Evolutionary conservation across 768 basidiomycete genomes (phyloP), one percentile per base, ranked within the genome.

Genomic region (Favolaschia claudopus): DNA sequence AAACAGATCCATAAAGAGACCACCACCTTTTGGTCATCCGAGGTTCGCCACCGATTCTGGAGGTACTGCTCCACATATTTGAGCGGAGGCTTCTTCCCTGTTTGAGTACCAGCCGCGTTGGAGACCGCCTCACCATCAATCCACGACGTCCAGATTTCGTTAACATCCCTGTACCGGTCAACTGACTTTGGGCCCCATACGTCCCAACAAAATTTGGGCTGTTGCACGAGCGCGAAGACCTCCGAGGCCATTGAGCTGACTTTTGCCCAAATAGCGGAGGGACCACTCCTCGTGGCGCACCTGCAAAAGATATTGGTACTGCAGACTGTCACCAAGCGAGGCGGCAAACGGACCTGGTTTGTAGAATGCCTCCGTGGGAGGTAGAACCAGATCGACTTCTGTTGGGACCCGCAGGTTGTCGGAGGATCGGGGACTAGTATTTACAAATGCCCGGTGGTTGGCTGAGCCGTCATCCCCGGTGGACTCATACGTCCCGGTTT

Each of bases 231-330:
- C 4, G 19, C 6, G 31, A 53, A 43, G 3, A 53, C 22, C 2
- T 42, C 39, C 1, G n/a, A n/a, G 27, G 6, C 51, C 51, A 53
- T 7, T 32, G 28, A 5, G 43, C 51, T 13, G 20, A 5, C 40
- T 53, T 42, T 24, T 42, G 51, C 9, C 51, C 40, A 4, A 53
- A 36, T 5, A 53, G 15, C 13, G 51, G 51, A 10, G 51, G 51
- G 19, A 46, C 13, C 14, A 42, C 20, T 14, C 51, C 39, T 1
- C 9, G 38, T 10, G 51, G 39, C 28, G 28, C 50, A 2, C 50
- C 50, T 52, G n/a, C n/a, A n/a, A n/a, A n/a, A n/a, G n/a, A n/a
- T n/a, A n/a, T n/a, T n/a, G n/a, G n/a, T n/a, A n/a, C n/a, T n/a
- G n/a, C n/a, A n/a, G n/a, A n/a, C n/a, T n/a, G n/a, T n/a, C n/a